A percentile compares a stretch with the other conserved stretches of the same genome.
These are phyloP conservation scores for Remersonia thermophila DNA, from an alignment of 2,329 filamentous ascomycete species.

Conservation along the genomic window DNA sequence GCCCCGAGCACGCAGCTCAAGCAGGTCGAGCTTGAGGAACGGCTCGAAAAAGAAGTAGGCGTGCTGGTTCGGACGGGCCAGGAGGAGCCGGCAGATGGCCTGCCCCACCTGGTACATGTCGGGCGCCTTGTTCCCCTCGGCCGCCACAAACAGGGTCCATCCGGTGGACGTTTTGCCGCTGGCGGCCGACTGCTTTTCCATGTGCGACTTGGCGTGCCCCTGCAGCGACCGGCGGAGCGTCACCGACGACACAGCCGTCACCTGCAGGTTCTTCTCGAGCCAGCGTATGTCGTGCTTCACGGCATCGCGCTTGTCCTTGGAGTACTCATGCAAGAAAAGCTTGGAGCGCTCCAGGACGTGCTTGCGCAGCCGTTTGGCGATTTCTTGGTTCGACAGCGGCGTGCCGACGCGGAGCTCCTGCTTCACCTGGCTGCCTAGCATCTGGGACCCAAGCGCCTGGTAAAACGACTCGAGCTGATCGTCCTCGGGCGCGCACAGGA, in stretches of 20 bases:
- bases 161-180: conserved; percentile 41
- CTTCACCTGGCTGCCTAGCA: conserved; percentile 64
- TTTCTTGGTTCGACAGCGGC: conserved; percentile 51
- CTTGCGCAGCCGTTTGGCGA: conserved; percentile 59
- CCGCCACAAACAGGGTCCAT: conserved; percentile 64
- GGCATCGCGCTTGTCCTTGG: conserved; percentile 58
- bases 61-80: conserved; percentile 74
- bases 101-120: conserved; percentile 91
- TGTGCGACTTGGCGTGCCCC: conserved; percentile 56
- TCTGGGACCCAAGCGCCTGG: conserved; percentile 61
- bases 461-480: conserved; percentile 81
- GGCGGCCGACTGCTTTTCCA: conserved; percentile 64
- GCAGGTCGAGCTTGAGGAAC: conserved; percentile 72
- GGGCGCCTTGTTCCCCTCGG: conserved; percentile 43
- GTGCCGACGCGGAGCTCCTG: conserved; percentile 64
- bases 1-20: conserved; percentile 70
- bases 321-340: conserved; percentile 71
- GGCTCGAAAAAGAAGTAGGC: conserved; percentile 86
- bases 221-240: conserved; percentile 64
- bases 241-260: conserved; percentile 68
- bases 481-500: conserved; percentile 83
- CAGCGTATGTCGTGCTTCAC: conserved; percentile 81
- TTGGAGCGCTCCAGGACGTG: conserved; percentile 79
- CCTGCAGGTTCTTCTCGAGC: conserved; percentile 73
- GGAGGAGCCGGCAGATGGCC: conserved; percentile 67